Conservation (phyloP, 352 stramenopile genomes). For the Elongisporangium undulatum region DNA sequence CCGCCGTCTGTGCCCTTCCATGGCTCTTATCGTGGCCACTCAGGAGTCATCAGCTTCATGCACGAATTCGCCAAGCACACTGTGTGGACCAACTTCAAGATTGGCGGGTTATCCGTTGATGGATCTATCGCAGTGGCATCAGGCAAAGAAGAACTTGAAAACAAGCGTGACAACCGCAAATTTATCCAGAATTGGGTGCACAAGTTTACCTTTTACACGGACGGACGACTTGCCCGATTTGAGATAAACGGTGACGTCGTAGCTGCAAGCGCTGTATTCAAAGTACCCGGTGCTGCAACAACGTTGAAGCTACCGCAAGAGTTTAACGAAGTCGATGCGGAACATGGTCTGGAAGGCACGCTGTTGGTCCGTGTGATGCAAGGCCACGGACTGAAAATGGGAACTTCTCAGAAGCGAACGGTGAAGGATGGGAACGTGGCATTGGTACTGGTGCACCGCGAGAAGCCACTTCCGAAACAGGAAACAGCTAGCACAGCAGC, state of each 20-base stretch:
- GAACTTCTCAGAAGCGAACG: conserved; percentile 55
- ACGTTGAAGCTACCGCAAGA: conserved; percentile 86
- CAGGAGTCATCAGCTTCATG: conserved; percentile 71
- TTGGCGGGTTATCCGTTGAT: conserved; percentile 78
- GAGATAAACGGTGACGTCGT: conserved; percentile 88
- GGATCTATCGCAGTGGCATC: conserved; percentile 79
- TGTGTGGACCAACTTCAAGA: conserved; percentile 86
- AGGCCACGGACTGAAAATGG: conserved; percentile 71
- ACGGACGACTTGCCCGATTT: conserved; percentile 78
- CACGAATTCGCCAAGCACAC: conserved; percentile 78
- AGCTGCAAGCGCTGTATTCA: conserved; percentile 82
- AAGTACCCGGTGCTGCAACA: conserved; percentile 76
- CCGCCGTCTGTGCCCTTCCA: conserved; percentile 86
- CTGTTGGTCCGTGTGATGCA: conserved; percentile 81
- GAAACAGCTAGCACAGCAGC: conserved; percentile 23
- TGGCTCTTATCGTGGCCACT: conserved; percentile 69
- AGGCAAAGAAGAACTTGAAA: conserved; percentile 84
- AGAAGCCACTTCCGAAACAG: conserved; percentile 40
- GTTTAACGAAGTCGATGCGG: conserved; percentile 83
- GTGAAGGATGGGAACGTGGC: conserved; percentile 67
- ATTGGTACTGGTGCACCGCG: conserved; percentile 52
- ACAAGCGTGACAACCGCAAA: conserved; percentile 74
- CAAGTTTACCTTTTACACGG: conserved; percentile 87
- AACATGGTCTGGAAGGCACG: conserved; percentile 61
- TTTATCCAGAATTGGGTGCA: conserved; percentile 90